A percentile compares a stretch with the other conserved stretches of the same genome.
Conservation (phyloP, 768 basidiomycete species). For the Tylopilus sp. region DNA sequence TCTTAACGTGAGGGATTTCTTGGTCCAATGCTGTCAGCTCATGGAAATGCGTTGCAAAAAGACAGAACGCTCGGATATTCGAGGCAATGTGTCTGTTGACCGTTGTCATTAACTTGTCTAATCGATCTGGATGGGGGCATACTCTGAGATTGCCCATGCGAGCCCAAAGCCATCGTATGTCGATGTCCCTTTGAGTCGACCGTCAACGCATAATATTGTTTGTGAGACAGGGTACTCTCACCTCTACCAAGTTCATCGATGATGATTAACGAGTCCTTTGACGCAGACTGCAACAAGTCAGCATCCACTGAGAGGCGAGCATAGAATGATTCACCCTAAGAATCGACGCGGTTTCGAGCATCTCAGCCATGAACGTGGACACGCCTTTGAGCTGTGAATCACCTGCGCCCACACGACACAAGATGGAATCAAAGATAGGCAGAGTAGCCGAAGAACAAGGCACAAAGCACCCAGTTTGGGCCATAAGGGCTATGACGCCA, state of each 20-base stretch:
- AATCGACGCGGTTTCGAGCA: slow-evolving; percentile 97
- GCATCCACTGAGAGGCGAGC: not conserved
- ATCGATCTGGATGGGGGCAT: slow-evolving; percentile 19
- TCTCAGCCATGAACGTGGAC: slow-evolving; percentile 99
- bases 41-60: slow-evolving; percentile 98
- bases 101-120: not conserved
- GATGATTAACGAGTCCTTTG: slow-evolving; percentile 89
- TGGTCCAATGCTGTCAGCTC: slow-evolving; percentile 92
- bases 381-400: slow-evolving; percentile 98
- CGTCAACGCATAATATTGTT: slow-evolving; percentile 1
- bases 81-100: slow-evolving; percentile 81
- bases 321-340: slow-evolving; percentile 57
- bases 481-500: slow-evolving; percentile 96
- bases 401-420: slow-evolving; percentile 95
- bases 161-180: slow-evolving; percentile 98
- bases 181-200: slow-evolving; percentile 64
- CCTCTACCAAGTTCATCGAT: slow-evolving; percentile 96
- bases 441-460: slow-evolving; percentile 83
- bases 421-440: slow-evolving; percentile 92
- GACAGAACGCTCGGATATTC: slow-evolving; percentile 86
- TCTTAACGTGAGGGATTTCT: slow-evolving; percentile 83
- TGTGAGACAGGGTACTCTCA: slow-evolving; percentile 22
- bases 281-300: slow-evolving; percentile 63
- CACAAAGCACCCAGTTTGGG: slow-evolving; percentile 93
- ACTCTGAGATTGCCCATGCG: slow-evolving; percentile 99